Evolutionary conservation across 2,329 filamentous ascomycete genomes (phyloP).

Genomic region (Fusarium anthophilum): DNA sequence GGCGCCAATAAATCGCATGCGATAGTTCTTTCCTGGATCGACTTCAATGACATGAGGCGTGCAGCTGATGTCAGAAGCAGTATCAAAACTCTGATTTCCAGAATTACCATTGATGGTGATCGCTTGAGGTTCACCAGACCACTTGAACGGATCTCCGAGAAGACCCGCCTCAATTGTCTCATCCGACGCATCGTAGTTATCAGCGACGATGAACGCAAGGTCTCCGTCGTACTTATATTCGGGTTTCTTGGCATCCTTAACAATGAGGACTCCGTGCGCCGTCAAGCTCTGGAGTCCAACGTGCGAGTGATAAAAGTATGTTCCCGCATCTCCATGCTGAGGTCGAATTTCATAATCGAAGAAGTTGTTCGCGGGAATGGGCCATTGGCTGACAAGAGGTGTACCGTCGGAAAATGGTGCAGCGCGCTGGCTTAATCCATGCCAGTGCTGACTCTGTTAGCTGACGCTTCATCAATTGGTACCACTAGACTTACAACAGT

Average conservation of each 20-base stretch:
- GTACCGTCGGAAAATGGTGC: slow-evolving; percentile 73
- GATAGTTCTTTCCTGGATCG: slow-evolving; percentile 10
- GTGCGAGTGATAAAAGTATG: slow-evolving; percentile 76
- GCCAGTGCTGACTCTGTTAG: slow-evolving; percentile 66
- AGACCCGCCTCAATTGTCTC: slow-evolving; percentile 61
- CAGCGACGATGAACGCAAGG: slow-evolving; percentile 58
- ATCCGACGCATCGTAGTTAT: slow-evolving; percentile 67
- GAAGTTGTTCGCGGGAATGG: slow-evolving; percentile 67
- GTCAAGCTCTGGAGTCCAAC: slow-evolving; percentile 70
- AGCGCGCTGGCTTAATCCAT: slow-evolving; percentile 67
- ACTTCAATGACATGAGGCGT: slow-evolving; percentile 24
- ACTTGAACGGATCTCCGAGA: slow-evolving; percentile 59
- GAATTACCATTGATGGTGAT: slow-evolving; percentile 38
- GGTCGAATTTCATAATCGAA: slow-evolving; percentile 74
- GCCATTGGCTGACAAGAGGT: slow-evolving; percentile 70
- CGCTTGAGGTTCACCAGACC: slow-evolving; percentile 65
- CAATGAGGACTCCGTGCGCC: slow-evolving; percentile 65
- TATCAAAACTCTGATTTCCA: slow-evolving; percentile 18
- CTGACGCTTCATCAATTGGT: background rate
- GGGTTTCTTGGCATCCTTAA: slow-evolving; percentile 52
- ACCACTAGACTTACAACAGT: slow-evolving; percentile 14
- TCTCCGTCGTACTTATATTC: slow-evolving; percentile 73
- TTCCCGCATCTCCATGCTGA: slow-evolving; percentile 62
- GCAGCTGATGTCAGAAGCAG: slow-evolving; percentile 13
- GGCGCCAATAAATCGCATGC: slow-evolving; percentile 17